Evolutionary conservation across 164 flowering plant genomes (phyloP), one percentile per base, ranked within the genome.

Genomic region (Paratinospora sagittata): DNA sequence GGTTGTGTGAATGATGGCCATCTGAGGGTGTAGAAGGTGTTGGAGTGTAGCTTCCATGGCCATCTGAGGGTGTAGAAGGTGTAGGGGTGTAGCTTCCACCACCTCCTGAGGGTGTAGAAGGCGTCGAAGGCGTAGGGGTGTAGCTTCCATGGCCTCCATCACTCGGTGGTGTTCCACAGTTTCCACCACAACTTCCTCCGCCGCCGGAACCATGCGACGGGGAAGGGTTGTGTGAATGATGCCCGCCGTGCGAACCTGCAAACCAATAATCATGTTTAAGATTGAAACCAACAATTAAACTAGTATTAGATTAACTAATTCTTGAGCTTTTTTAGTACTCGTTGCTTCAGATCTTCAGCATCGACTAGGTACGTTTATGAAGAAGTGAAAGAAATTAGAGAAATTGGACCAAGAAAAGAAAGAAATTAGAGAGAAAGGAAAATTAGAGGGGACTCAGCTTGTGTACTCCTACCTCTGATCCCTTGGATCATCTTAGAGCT

Each of bases 1-100:
- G 71, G 81, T 12, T 84, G 89, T 60, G 86, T 81, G 4, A 83
- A 47, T 57, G 85, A 82, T 2, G 74, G 76, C 30, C 27, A 12
- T 17, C 5, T 36, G 30, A 19, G 58, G 71, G 76, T 2, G 72
- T 67, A 24, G 81, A 70, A 43, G 85, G 83, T 9, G 82, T 77
- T 65, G 70, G 24, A n/a, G n/a, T n/a, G n/a, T n/a, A n/a, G n/a
- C n/a, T n/a, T n/a, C n/a, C n/a, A n/a, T n/a, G n/a, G n/a, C n/a
- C n/a, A n/a, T n/a, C n/a, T n/a, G n/a, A n/a, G n/a, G n/a, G n/a
- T n/a, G n/a, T n/a, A n/a, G n/a, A n/a, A n/a, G n/a, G n/a, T n/a
- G n/a, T n/a, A n/a, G n/a, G n/a, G n/a, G n/a, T n/a, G n/a, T n/a
- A n/a, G n/a, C n/a, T n/a, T n/a, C n/a, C n/a, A n/a, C n/a, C n/a